Conservation (phyloP, 2,329 filamentous ascomycete genomes). For the Nemania serpens region DNA sequence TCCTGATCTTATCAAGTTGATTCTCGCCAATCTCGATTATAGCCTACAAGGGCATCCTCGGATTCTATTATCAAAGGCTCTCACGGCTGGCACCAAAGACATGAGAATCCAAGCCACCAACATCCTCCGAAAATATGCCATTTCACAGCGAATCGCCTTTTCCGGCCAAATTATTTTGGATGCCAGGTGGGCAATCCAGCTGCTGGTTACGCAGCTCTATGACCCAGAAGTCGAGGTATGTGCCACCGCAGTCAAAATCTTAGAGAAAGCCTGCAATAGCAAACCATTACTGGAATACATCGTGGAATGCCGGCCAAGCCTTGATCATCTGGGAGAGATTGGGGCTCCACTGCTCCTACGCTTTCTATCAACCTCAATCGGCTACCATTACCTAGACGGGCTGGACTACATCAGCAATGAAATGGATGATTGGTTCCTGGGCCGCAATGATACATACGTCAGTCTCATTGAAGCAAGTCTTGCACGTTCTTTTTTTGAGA, state of each 20-base stretch:
- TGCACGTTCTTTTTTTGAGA: slow-evolving; percentile 78
- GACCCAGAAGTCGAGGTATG: slow-evolving; percentile 97
- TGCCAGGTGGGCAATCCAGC: slow-evolving; percentile 93
- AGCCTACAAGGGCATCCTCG: slow-evolving; percentile 85
- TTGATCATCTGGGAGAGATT: slow-evolving; percentile 96
- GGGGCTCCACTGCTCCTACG: slow-evolving; percentile 89
- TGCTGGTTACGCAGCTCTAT: slow-evolving; percentile 97
- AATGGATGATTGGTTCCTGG: slow-evolving; percentile 99
- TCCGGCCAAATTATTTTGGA: slow-evolving; percentile 59
- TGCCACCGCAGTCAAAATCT: slow-evolving; percentile 92
- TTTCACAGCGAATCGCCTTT: slow-evolving; percentile 50
- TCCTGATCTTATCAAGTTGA: slow-evolving; percentile 85
- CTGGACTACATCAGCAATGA: slow-evolving; percentile 99
- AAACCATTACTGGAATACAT: slow-evolving; percentile 92
- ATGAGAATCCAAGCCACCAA: slow-evolving; percentile 91
- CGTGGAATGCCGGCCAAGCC: slow-evolving; percentile 89
- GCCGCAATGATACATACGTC: slow-evolving; percentile 96
- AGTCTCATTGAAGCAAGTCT: slow-evolving; percentile 93
- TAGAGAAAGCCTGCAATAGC: slow-evolving; percentile 96
- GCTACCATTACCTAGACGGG: slow-evolving; percentile 95
- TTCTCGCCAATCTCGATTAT: slow-evolving; percentile 93
- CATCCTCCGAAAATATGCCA: slow-evolving; percentile 84
- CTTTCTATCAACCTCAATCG: slow-evolving; percentile 93
- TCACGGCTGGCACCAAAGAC: slow-evolving; percentile 88
- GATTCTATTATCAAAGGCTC: slow-evolving; percentile 88